Evolutionary conservation across 2,329 filamentous ascomycete genomes (phyloP), one percentile per base, ranked within the genome.

Genomic region (Parastagonospora nodorum): DNA sequence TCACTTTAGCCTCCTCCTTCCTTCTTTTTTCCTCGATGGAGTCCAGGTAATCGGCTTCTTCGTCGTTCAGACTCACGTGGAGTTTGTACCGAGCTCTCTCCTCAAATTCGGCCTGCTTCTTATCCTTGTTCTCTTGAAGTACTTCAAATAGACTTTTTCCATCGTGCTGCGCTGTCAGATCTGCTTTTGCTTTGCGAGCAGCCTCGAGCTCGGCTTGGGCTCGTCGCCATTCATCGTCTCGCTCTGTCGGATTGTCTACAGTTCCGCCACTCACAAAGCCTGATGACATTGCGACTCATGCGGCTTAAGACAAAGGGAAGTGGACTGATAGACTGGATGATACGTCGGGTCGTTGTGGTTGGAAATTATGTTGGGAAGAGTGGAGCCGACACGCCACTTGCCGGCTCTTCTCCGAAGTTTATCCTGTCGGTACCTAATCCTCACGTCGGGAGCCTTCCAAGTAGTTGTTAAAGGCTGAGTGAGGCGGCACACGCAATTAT

Each of bases 81-180:
- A 93, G 89, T 66, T 84, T 84, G 45, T 93, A 77, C 58, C 82
- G 82, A 56, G 81, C 82, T 56, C 86, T 70, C 72, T 93, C 89
- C 71, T 92, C 89, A 71, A 92, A 91, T 8, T 87, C 88, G 15
- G 89, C 89, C 74, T 93, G 88, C 72, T 92, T 93, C 89, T 75
- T 93, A 87, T 74, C 87, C 84, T 92, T 93, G 74, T 94, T 94
- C 37, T 87, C 89, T 74, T 93, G 87, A 44, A 94, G 74, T 2
- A 89, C 81, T 37, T 92, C 90, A 68, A 82, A 94, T 27, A 94
- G 78, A 44, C 81, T 86, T 73, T 82, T 86, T 60, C 87, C 83
- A 30, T 76, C 78, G 14, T 78, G 74, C 47, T 77, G 69, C 48
- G 76, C 72, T 50, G 78, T 76, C 52, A 80, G 74, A 48, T 83